These are phyloP conservation scores for Cyclotella distinguenda DNA, from an alignment of 108 stramenopile genomes.

Conservation along the genomic window DNA sequence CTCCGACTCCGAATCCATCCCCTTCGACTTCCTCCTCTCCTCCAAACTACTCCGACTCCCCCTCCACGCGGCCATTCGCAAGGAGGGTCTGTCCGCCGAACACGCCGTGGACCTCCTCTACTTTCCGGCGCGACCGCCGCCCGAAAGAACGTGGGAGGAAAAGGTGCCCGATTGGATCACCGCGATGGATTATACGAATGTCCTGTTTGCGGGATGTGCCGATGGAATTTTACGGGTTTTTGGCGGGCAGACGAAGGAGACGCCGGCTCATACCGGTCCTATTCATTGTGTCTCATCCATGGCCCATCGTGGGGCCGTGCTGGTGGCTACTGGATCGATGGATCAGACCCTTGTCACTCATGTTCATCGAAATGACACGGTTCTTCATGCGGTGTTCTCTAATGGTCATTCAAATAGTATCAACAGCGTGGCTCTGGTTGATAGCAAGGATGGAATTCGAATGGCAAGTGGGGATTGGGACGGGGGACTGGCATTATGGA, in stretches of 20 bases:
- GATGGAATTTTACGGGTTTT: conserved; percentile 72
- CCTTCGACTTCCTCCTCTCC: conserved; percentile 82
- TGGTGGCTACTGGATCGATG: conserved; percentile 77
- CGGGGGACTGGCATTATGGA: conserved; percentile 72
- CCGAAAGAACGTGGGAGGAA: conserved; percentile 62
- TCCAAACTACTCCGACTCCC: conserved; percentile 67
- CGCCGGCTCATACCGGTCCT: conserved; percentile 58
- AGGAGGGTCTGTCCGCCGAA: conserved; percentile 69
- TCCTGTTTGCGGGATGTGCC: conserved; percentile 49
- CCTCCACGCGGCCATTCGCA: conserved; percentile 71
- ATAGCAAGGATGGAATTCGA: neutral
- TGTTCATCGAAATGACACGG: conserved; percentile 17
- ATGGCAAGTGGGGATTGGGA: conserved; percentile 84
- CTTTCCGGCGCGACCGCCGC: conserved; percentile 67
- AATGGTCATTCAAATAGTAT: conserved; percentile 58
- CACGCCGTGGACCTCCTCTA: conserved; percentile 66
- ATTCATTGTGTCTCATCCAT: conserved; percentile 65
- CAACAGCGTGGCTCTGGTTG: conserved; percentile 54
- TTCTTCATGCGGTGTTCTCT: conserved; percentile 35
- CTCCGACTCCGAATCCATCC: conserved; percentile 55
- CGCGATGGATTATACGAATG: conserved; percentile 33
- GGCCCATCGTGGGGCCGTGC: conserved; percentile 7
- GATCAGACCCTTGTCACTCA: conserved; percentile 75
- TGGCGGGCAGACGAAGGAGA: conserved; percentile 5
- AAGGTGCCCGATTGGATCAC: conserved; percentile 81